A percentile compares a stretch with the other conserved stretches of the same genome.
Evolutionary conservation across 305 asterid genomes (phyloP).

Genomic region (Solanum hybrid): DNA sequence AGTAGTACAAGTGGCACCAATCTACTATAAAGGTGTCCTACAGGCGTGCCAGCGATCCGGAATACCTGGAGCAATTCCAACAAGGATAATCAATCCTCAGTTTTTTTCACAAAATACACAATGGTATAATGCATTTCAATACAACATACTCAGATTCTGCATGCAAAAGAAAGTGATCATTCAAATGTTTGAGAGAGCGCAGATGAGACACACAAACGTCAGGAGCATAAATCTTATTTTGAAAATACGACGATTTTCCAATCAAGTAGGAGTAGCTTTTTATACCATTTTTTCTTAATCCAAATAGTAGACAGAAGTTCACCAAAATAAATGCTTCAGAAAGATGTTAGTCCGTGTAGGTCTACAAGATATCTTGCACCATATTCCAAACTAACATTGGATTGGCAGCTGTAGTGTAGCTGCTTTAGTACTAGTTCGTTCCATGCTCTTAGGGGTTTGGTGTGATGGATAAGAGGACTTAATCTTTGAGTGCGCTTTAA

Average conservation of each 20-base stretch:
- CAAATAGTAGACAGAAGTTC: background rate
- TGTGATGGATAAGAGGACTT: background rate
- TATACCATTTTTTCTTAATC: background rate
- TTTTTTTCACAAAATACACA: background rate
- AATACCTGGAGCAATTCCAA: constrained; percentile 36
- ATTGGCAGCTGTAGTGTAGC: background rate
- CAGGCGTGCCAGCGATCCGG: constrained; percentile 49
- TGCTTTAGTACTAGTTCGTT: background rate
- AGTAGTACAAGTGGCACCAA: constrained; percentile 88
- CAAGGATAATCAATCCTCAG: background rate
- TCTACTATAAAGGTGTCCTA: constrained; percentile 70
- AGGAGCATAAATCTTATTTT: background rate
- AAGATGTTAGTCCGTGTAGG: background rate
- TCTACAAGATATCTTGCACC: background rate
- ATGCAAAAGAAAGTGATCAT: background rate
- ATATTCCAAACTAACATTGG: background rate
- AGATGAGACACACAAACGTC: background rate
- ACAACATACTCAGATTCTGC: background rate
- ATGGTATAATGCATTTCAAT: background rate
- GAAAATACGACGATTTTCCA: background rate
- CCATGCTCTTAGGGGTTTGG: background rate
- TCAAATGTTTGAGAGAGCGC: background rate
- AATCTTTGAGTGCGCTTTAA: background rate
- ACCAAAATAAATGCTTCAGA: background rate
- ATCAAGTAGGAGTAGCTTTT: background rate